Conservation (phyloP, 2,329 filamentous ascomycete genomes). For the Alternaria sp. region DNA sequence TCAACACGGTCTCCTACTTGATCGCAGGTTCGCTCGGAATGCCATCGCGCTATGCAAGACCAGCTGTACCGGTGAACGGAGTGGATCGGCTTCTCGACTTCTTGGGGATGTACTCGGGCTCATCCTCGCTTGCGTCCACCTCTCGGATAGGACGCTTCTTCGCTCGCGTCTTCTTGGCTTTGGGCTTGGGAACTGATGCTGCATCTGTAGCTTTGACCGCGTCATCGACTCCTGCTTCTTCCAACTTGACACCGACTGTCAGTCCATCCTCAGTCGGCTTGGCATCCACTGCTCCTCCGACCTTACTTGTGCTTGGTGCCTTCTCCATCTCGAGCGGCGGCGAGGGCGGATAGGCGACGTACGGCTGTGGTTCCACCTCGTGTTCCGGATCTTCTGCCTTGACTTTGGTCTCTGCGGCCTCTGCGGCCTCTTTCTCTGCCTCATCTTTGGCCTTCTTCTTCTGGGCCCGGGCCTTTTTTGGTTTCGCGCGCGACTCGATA, state of each 20-base stretch:
- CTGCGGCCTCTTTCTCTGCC: background rate
- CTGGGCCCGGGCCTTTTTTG: conserved; percentile 22
- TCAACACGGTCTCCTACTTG: background rate
- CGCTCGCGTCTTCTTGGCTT: background rate
- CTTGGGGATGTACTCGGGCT: conserved; percentile 16
- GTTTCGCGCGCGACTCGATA: conserved; percentile 34
- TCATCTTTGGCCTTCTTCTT: conserved; percentile 21
- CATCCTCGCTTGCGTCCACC: conserved; percentile 1
- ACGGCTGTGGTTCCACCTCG: conserved; percentile 1
- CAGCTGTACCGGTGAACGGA: background rate
- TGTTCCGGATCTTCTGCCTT: background rate
- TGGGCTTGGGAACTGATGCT: background rate
- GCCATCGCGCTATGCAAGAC: background rate
- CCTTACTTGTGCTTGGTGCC: background rate
- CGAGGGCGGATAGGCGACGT: background rate
- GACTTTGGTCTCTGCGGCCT: background rate
- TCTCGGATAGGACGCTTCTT: conserved; percentile 18
- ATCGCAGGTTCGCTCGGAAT: background rate
- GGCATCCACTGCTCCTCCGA: background rate
- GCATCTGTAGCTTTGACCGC: background rate
- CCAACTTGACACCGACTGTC: background rate
- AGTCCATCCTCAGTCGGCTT: background rate
- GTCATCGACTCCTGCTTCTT: background rate
- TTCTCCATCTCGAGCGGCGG: background rate
- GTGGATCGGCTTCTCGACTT: conserved; percentile 18